These are phyloP conservation scores for Marasmius sp. DNA, from an alignment of 1,284 basidiomycete genomes.

Conservation along the genomic window DNA sequence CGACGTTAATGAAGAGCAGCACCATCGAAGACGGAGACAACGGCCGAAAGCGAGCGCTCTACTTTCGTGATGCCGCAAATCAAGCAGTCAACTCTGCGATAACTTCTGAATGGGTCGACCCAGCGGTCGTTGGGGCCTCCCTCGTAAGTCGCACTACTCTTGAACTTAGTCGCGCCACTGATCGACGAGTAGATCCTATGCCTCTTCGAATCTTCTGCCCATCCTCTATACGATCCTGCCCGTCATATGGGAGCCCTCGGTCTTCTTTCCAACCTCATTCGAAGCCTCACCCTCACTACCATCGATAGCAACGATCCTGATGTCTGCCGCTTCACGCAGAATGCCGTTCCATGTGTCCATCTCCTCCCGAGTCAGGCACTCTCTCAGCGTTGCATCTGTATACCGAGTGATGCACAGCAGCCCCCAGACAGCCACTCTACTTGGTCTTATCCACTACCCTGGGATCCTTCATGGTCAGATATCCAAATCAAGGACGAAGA, in stretches of 20 bases:
- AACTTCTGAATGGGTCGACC: slow-evolving; percentile 53
- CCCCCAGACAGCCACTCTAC: slow-evolving; percentile 38
- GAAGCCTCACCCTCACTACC: slow-evolving; percentile 49
- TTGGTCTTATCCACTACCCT: slow-evolving; percentile 55
- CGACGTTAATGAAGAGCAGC: slow-evolving; percentile 73
- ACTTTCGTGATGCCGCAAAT: slow-evolving; percentile 56
- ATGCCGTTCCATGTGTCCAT: slow-evolving; percentile 29
- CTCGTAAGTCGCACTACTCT: slow-evolving; percentile 46
- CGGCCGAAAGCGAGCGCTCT: slow-evolving; percentile 52
- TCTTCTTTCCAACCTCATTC: slow-evolving; percentile 64
- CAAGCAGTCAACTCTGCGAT: slow-evolving; percentile 51
- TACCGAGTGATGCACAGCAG: slow-evolving; percentile 38
- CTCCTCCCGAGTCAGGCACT: slow-evolving; percentile 24
- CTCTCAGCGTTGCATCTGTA: slow-evolving; percentile 49
- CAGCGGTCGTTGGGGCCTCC: slow-evolving; percentile 70
- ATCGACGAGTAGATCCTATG: slow-evolving; percentile 56
- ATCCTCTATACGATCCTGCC: slow-evolving; percentile 58
- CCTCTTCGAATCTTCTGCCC: slow-evolving; percentile 71
- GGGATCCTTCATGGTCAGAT: slow-evolving; percentile 56
- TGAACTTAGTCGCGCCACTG: not conserved
- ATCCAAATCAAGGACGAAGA: slow-evolving; percentile 64
- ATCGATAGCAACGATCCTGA: slow-evolving; percentile 57
- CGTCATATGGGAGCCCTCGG: slow-evolving; percentile 53
- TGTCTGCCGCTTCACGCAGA: slow-evolving; percentile 22
- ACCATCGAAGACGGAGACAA: slow-evolving; percentile 52